A percentile compares a stretch with the other conserved stretches of the same genome.
Evolutionary conservation across 192 early-diverging fungal species (phyloP).

Genomic region (Haplosporangium gracile): DNA sequence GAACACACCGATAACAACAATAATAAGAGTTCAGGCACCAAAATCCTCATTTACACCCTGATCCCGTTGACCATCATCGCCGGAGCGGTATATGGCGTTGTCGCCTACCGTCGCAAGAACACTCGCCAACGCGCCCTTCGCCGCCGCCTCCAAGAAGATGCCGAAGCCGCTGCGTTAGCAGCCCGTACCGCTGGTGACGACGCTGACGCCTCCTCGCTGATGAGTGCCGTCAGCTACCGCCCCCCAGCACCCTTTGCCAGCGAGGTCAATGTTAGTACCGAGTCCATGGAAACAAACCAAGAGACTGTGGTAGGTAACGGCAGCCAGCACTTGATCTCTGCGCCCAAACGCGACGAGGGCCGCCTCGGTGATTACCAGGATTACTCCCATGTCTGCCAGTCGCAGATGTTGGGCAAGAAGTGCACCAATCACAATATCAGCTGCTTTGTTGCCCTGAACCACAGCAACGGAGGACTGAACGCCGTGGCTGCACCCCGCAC

Average conservation of each 20-base stretch:
- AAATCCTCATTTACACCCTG: constrained; percentile 23
- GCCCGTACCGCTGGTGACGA: neutral
- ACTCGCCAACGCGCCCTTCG: constrained; percentile 13
- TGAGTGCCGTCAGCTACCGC: constrained; percentile 43
- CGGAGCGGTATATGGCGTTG: constrained; percentile 28
- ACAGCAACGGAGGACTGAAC: constrained; percentile 43
- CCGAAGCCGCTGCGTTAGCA: constrained; percentile 5
- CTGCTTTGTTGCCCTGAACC: constrained; percentile 52
- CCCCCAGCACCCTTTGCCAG: constrained; percentile 52
- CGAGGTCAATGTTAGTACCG: constrained; percentile 38
- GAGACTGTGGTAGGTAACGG: constrained; percentile 12
- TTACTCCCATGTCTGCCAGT: constrained; percentile 50
- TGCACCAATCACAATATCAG: constrained; percentile 53
- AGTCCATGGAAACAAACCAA: constrained; percentile 25
- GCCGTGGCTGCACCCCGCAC: constrained; percentile 14
- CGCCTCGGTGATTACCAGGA: constrained; percentile 36
- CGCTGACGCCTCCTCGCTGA: constrained; percentile 21
- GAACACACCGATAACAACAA: neutral
- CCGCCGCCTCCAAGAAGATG: constrained; percentile 28
- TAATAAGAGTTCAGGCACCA: neutral
- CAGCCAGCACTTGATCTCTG: constrained; percentile 22
- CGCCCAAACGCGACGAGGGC: constrained; percentile 41
- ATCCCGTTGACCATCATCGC: constrained; percentile 40
- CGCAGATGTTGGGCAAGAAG: constrained; percentile 37
- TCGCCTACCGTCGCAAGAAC: constrained; percentile 49